Conservation (phyloP, 148 eudicot species). For the Drosera capensis region DNA sequence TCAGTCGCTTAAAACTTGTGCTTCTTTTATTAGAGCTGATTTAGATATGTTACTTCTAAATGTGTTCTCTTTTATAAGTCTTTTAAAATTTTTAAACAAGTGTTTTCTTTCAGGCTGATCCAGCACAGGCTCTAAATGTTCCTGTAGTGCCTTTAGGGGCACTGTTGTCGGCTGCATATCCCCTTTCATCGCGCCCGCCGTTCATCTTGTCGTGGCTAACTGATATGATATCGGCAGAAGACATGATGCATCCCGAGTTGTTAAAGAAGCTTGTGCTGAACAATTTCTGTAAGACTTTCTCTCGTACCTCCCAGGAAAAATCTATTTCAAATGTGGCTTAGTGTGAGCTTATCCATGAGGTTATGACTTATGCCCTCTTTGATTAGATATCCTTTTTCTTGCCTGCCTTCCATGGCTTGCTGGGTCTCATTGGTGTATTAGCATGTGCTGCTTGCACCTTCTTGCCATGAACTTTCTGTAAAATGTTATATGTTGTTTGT, state of each 20-base stretch:
- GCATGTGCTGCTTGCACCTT: too few species aligned
- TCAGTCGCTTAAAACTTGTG: not conserved
- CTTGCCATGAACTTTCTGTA: too few species aligned
- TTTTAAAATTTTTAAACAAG: not conserved
- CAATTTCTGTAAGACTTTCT: constrained; percentile 35
- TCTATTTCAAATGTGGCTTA: not conserved
- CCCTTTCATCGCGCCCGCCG: constrained; percentile 42
- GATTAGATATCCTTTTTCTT: too few species aligned
- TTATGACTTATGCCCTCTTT: not conserved
- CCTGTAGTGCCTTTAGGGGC: constrained; percentile 41
- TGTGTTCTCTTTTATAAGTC: not conserved
- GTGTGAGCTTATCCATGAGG: not conserved
- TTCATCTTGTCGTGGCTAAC: constrained; percentile 39
- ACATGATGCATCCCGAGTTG: constrained; percentile 39
- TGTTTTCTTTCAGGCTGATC: constrained; percentile 25
- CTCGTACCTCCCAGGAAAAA: not conserved
- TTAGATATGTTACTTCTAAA: too few species aligned
- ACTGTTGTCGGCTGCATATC: constrained; percentile 31
- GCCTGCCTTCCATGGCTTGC: too few species aligned
- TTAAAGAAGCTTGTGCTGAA: constrained; percentile 39
- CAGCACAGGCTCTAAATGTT: constrained; percentile 39
- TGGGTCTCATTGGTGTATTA: too few species aligned
- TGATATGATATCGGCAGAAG: constrained; percentile 35
- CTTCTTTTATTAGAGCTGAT: not conserved
- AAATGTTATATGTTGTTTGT: too few species aligned